Evolutionary conservation across 805 yeast genomes (phyloP), one percentile per base, ranked within the genome.

Genomic region (Wickerhamomyces mucosus): DNA sequence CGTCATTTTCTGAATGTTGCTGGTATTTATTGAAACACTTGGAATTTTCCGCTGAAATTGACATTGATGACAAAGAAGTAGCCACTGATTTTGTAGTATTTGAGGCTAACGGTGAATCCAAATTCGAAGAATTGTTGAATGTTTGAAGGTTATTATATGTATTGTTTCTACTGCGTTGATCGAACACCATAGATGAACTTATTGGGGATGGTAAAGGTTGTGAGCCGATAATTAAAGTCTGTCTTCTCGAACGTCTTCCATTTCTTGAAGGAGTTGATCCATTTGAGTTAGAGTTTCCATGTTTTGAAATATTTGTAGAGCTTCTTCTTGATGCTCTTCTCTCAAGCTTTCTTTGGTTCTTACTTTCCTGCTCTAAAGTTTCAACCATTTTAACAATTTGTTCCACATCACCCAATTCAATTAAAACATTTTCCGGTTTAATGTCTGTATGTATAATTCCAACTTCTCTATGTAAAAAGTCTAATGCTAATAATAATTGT

Each of bases 161-260:
- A 13, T 9, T 27, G 4, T 14, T 29, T 13, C 15, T 13, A 26
- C 25, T 21, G 26, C 18, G 19, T 27, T 29, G 13, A 26, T 12
- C 7, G 18, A 17, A 26, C 19, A 13, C 10, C 8, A 11, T 27
- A 11, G 56, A 41, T 2, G 89, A 69, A 32, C 88, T 63, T 29
- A 85, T 61, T 1, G 96, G 95, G 1, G 94, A 80, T 4, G 96
- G 95, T 35, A 86, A 61, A 3, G 96, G 96, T 54, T 86, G 95
- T 0, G 95, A 84, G 1, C 95, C 95, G 0, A 94, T 82, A 29
- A 86, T 78, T 16, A 86, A 58, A 0, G 94, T 77, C 40, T 75
- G 78, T 24, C 89, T 59, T 47, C 94, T 67, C 21, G 83, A 62
- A 32, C 80, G 49, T 40, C 65, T 55, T 15, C 51, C 48, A 28